Evolutionary conservation across 2,329 filamentous ascomycete genomes (phyloP).

Genomic region (Coleophoma cylindrospora): DNA sequence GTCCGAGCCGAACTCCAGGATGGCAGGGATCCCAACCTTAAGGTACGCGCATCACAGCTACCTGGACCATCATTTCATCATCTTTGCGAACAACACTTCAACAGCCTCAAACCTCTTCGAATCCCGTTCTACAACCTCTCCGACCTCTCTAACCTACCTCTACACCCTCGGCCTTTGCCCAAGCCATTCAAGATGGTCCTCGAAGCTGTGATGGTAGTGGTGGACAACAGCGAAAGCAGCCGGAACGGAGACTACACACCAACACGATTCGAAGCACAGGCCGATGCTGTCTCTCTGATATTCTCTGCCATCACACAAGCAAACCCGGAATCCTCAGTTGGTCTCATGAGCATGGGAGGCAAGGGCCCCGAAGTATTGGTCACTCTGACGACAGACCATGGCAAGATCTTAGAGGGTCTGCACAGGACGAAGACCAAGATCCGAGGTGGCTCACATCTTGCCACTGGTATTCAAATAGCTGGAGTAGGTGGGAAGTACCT

Average conservation of each 20-base stretch:
- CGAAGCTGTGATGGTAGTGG: constrained; percentile 99
- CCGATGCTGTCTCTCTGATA: constrained; percentile 89
- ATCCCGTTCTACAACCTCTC: background rate
- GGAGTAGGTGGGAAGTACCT: constrained; percentile 55
- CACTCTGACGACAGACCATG: constrained; percentile 92
- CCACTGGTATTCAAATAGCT: constrained; percentile 92
- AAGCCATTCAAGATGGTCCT: constrained; percentile 73
- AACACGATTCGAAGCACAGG: constrained; percentile 92
- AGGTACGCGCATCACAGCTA: constrained; percentile 22
- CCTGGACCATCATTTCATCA: constrained; percentile 13
- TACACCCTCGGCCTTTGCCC: background rate
- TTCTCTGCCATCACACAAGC: constrained; percentile 94
- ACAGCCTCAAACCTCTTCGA: background rate
- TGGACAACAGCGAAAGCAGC: constrained; percentile 98
- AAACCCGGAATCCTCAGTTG: constrained; percentile 95
- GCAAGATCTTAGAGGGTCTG: constrained; percentile 88
- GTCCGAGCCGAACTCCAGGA: constrained; percentile 8
- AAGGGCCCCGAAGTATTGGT: constrained; percentile 96
- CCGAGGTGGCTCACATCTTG: constrained; percentile 79
- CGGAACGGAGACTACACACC: constrained; percentile 92
- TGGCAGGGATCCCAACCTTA: constrained; percentile 14
- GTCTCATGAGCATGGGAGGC: constrained; percentile 98
- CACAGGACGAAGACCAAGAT: constrained; percentile 90
- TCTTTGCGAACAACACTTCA: constrained; percentile 4
- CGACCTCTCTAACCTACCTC: background rate